Conservation (phyloP, 768 basidiomycete genomes). For the Phaeolepiota aurea region DNA sequence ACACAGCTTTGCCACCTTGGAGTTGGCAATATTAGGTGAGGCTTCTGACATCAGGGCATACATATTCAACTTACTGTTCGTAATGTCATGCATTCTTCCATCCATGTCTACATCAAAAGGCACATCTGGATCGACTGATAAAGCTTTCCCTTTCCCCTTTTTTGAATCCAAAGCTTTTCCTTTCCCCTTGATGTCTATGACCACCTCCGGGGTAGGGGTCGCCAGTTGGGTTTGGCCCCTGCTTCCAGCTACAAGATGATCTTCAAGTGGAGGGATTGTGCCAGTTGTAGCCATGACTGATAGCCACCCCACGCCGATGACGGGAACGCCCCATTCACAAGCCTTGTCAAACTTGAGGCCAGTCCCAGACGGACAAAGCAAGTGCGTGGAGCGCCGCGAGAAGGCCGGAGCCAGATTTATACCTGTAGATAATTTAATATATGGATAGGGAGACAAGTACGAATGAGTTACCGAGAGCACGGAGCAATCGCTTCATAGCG, state of each 20-base stretch:
- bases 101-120: conserved; percentile 15
- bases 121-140: conserved; percentile 2
- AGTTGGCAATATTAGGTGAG: no score
- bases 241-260: conserved; percentile 19
- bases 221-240: background rate
- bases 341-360: conserved; percentile 80
- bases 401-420: conserved; percentile 48
- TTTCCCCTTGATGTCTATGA: conserved; percentile 10
- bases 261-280: conserved; percentile 25
- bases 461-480: conserved; percentile 49
- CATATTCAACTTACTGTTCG: conserved; percentile 34
- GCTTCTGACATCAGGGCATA: no score
- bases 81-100: conserved; percentile 32
- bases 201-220: conserved; percentile 6
- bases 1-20: no score
- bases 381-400: conserved; percentile 65
- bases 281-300: conserved; percentile 48
- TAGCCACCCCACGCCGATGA: conserved; percentile 70
- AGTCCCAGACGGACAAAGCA: conserved; percentile 63
- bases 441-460: background rate
- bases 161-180: conserved; percentile 14
- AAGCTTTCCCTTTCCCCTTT: conserved; percentile 6
- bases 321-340: conserved; percentile 66
- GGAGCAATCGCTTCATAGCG: conserved; percentile 57
- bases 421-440: conserved; percentile 32